These are phyloP conservation scores for Cladophialophora immunda DNA, from an alignment of 2,329 filamentous ascomycete genomes.

Conservation along the genomic window DNA sequence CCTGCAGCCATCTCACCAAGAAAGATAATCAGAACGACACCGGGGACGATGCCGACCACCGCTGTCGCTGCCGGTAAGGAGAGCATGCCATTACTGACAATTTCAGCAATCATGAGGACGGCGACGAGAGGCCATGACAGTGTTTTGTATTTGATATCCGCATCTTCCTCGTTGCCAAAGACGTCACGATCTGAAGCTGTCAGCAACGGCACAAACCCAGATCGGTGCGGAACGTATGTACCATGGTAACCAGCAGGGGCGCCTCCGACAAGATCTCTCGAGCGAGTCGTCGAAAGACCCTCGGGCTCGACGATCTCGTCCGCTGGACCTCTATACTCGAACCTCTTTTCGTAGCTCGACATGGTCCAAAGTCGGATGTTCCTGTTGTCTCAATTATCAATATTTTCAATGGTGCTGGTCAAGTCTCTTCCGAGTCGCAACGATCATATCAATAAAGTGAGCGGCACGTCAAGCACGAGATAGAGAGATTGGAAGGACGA, in stretches of 20 bases:
- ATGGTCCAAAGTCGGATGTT: background rate
- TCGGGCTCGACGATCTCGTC: conserved; percentile 23
- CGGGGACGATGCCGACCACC: conserved; percentile 62
- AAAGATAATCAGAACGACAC: conserved; percentile 61
- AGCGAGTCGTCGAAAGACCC: conserved; percentile 16
- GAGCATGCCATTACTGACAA: conserved; percentile 64
- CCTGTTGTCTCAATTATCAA: background rate
- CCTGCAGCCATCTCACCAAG: conserved; percentile 46
- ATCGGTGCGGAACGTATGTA: background rate
- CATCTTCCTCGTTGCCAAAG: conserved; percentile 51
- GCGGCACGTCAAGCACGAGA: background rate
- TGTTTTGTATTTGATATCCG: conserved; percentile 63
- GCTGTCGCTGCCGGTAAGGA: conserved; percentile 62
- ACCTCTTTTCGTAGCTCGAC: conserved; percentile 27
- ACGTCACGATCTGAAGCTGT: conserved; percentile 46
- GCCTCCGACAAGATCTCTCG: conserved; percentile 5
- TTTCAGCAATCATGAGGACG: conserved; percentile 65
- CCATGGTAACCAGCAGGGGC: conserved; percentile 30
- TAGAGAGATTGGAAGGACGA: background rate
- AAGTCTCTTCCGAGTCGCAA: background rate
- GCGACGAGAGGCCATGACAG: conserved; percentile 62
- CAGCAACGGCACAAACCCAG: background rate
- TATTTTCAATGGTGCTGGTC: background rate
- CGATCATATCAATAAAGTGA: background rate
- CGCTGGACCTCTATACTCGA: conserved; percentile 18